phyloP scores from a whole-genome alignment of 805 yeast species.

The Candida nonsorbophila region DNA sequence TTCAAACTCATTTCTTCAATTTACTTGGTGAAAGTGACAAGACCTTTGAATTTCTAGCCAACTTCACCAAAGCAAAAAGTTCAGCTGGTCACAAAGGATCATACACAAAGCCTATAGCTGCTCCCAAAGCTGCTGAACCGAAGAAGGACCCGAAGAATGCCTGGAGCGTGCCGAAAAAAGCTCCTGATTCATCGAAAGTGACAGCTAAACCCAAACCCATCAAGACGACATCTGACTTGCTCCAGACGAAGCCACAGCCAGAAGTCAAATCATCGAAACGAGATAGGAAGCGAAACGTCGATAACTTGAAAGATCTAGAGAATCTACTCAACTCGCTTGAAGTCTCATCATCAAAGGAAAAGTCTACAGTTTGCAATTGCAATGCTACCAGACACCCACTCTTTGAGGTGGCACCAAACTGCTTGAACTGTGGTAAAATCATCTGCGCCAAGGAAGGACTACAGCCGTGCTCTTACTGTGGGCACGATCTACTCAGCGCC shows the following conservation, averaged over 20 bases:
- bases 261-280: slow-evolving; percentile 17
- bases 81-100: slow-evolving; percentile 1
- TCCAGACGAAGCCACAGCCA: slow-evolving; percentile 4
- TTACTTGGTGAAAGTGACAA: slow-evolving; percentile 55
- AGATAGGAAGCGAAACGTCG: slow-evolving; percentile 43
- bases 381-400: slow-evolving; percentile 86
- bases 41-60: slow-evolving; percentile 42
- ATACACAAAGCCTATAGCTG: slow-evolving; percentile 1
- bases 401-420: slow-evolving; percentile 87
- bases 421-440: slow-evolving; percentile 90
- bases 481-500: slow-evolving; percentile 53
- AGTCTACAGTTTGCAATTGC: slow-evolving; percentile 55
- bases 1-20: slow-evolving; percentile 49
- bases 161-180: slow-evolving; percentile 2
- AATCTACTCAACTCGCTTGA: slow-evolving; percentile 54
- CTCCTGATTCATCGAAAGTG: neutral
- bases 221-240: slow-evolving; percentile 7
- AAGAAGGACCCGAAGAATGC: slow-evolving; percentile 2
- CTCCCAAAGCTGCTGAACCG: neutral
- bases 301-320: slow-evolving; percentile 60
- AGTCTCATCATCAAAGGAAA: slow-evolving; percentile 4
- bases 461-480: slow-evolving; percentile 86
- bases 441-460: slow-evolving; percentile 87
- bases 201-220: slow-evolving; percentile 3
- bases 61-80: slow-evolving; percentile 33